A percentile compares a stretch with the other conserved stretches of the same genome.
Conservation (phyloP, 805 yeast genomes). For the Candida parachauliodes region DNA sequence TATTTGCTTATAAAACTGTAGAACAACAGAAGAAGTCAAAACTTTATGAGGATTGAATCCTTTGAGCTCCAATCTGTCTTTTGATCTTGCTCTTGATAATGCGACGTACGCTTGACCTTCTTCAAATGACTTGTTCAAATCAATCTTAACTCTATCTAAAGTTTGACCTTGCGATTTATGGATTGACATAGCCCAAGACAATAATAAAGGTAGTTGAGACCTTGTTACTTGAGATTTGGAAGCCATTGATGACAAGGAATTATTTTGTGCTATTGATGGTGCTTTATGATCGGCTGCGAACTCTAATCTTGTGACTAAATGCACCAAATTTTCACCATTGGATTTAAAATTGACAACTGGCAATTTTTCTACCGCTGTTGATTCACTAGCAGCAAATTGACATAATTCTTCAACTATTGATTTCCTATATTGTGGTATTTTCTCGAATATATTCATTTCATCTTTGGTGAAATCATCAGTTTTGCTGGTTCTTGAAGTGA, state of each 20-base stretch:
- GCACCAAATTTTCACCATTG: slow-evolving; percentile 24
- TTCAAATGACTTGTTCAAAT: slow-evolving; percentile 63
- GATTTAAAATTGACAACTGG: slow-evolving; percentile 49
- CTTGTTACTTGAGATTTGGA: slow-evolving; percentile 32
- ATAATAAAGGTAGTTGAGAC: slow-evolving; percentile 61
- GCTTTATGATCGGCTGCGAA: slow-evolving; percentile 18
- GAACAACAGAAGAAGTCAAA: slow-evolving; percentile 31
- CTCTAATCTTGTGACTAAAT: slow-evolving; percentile 35
- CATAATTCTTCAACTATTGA: slow-evolving; percentile 19
- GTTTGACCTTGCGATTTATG: slow-evolving; percentile 89
- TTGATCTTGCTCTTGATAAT: slow-evolving; percentile 69
- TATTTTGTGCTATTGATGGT: background rate
- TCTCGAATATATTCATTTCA: slow-evolving; percentile 15
- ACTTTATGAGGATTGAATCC: slow-evolving; percentile 62
- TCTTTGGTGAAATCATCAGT: slow-evolving; percentile 15
- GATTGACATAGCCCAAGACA: slow-evolving; percentile 82
- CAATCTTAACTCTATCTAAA: slow-evolving; percentile 64
- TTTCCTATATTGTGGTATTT: slow-evolving; percentile 24
- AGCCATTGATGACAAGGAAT: background rate
- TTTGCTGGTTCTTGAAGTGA: slow-evolving; percentile 22
- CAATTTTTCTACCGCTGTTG: slow-evolving; percentile 15
- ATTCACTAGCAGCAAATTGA: slow-evolving; percentile 20
- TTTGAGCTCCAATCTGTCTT: slow-evolving; percentile 59
- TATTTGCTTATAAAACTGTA: slow-evolving; percentile 23
- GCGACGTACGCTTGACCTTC: slow-evolving; percentile 86